phyloP scores from a whole-genome alignment of 129 eudicot genomes.

The Chrysanthemum makinoi region DNA sequence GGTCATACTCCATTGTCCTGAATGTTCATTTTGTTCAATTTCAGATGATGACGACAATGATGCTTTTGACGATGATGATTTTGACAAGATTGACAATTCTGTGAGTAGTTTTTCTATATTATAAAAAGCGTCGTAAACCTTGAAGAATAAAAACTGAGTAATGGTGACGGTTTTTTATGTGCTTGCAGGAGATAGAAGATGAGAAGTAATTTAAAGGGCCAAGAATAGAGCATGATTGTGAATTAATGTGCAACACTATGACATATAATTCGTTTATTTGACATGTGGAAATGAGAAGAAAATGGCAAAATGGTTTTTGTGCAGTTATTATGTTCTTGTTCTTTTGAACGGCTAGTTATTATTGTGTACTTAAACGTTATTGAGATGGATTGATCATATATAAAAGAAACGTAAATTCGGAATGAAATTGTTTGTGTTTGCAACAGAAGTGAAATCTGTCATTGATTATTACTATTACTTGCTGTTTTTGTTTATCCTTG shows the following conservation, averaged over 20 bases:
- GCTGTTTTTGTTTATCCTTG: no score
- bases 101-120: conserved; percentile 29
- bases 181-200: conserved; percentile 54
- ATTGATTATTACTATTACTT: no score
- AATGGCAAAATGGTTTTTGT: not conserved
- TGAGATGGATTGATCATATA: not conserved
- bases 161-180: conserved; percentile 14
- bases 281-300: not conserved
- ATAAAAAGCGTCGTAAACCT: not conserved
- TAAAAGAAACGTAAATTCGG: not conserved
- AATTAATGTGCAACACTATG: conserved; percentile 14
- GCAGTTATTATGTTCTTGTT: not conserved
- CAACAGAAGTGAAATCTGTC: no score
- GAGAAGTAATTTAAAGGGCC: conserved; percentile 28
- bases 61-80: conserved; percentile 60
- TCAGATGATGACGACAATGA: conserved; percentile 46
- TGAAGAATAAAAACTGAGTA: not conserved
- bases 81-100: conserved; percentile 55
- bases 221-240: conserved; percentile 5
- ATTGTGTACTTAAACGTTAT: not conserved
- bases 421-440: no score
- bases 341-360: no score
- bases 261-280: conserved; percentile 23
- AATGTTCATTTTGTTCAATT: conserved; percentile 10
- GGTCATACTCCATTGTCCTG: not conserved